phyloP scores from a whole-genome alignment of 768 basidiomycete genomes.

The Gloeopeniophorella convolvens region DNA sequence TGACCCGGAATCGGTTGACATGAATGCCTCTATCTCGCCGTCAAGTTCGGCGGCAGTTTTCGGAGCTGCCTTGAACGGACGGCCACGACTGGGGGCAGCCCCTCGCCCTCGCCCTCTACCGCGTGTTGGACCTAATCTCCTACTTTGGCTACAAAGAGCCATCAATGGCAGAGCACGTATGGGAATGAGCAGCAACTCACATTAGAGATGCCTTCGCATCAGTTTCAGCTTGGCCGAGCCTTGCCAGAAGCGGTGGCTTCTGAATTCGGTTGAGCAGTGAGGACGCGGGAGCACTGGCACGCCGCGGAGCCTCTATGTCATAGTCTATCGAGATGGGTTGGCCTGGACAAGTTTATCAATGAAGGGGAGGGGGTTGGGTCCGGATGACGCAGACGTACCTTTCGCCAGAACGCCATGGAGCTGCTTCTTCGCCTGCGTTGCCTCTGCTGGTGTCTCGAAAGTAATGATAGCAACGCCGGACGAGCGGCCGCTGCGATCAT shows the following conservation, averaged over 20 bases:
- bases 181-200: not conserved
- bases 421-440: constrained; percentile 75
- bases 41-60: constrained; percentile 83
- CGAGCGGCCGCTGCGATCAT: constrained; percentile 93
- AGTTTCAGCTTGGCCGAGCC: constrained; percentile 46
- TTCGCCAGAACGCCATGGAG: constrained; percentile 85
- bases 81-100: constrained; percentile 27
- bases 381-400: constrained; percentile 41
- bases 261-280: constrained; percentile 72
- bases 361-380: constrained; percentile 5
- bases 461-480: constrained; percentile 74
- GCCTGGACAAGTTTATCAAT: constrained; percentile 36
- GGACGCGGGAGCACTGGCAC: constrained; percentile 39
- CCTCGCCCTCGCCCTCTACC: constrained; percentile 28
- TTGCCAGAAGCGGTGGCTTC: constrained; percentile 63
- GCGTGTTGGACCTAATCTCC: not conserved
- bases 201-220: constrained; percentile 16
- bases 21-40: constrained; percentile 81
- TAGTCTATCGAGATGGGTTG: constrained; percentile 72
- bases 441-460: constrained; percentile 74
- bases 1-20: constrained; percentile 45
- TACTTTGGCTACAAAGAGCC: constrained; percentile 4
- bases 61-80: constrained; percentile 25
- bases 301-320: constrained; percentile 34
- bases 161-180: not conserved